These are phyloP conservation scores for Claviceps paspali DNA, from an alignment of 2,329 filamentous ascomycete species.

Conservation along the genomic window DNA sequence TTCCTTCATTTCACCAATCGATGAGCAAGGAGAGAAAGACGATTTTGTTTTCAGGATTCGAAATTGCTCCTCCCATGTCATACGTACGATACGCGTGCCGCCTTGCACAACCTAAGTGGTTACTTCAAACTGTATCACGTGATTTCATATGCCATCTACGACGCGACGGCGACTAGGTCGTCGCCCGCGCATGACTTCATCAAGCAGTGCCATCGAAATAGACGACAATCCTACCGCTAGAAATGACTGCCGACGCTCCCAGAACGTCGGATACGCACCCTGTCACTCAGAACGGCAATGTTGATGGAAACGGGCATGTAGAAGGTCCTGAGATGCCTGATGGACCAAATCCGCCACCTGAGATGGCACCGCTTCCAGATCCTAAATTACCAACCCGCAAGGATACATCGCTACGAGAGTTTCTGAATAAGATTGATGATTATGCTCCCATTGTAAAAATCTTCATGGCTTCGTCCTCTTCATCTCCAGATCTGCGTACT, in stretches of 20 bases:
- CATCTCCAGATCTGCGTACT: neutral
- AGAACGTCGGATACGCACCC: slow-evolving; percentile 18
- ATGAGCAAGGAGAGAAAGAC: neutral
- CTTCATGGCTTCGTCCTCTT: no score
- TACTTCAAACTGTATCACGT: neutral
- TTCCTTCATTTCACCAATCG: neutral
- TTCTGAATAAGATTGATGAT: slow-evolving; percentile 92
- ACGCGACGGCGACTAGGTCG: no score
- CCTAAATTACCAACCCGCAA: slow-evolving; percentile 64
- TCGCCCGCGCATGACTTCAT: neutral
- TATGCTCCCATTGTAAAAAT: slow-evolving; percentile 83
- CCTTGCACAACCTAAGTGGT: no score
- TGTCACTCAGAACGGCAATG: slow-evolving; percentile 12
- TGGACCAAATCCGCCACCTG: slow-evolving; percentile 17
- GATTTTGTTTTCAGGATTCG: no score
- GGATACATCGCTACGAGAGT: slow-evolving; percentile 83
- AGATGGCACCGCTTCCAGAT: slow-evolving; percentile 36
- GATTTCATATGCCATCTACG: neutral
- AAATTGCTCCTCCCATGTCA: no score
- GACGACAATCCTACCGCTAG: slow-evolving; percentile 7
- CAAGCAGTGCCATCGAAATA: neutral
- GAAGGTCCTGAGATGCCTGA: slow-evolving; percentile 8
- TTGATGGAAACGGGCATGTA: slow-evolving; percentile 6
- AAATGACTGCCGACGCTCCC: slow-evolving; percentile 21
- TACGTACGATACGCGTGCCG: no score